Percentiles rank a stretch among this genome's conserved stretches.
Evolutionary conservation across 345 rosid genomes (phyloP).

Genomic region (Kernera saxatilis): DNA sequence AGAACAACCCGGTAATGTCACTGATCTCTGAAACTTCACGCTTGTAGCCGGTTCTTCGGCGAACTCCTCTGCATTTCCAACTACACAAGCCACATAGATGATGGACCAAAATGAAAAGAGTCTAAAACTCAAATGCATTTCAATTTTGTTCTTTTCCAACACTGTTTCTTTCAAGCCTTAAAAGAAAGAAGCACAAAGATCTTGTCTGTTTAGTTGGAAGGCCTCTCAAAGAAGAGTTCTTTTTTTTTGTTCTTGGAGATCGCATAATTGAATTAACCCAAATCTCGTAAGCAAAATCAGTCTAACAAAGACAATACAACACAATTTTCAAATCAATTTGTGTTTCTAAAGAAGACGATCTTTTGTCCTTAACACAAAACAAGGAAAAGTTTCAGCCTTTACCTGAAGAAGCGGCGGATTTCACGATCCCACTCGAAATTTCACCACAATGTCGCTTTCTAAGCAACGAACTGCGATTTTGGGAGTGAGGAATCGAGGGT

Average conservation of each 20-base stretch:
- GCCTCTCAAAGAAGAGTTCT: not conserved
- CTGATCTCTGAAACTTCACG: conserved; percentile 57
- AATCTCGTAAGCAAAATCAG: not conserved
- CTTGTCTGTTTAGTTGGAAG: not conserved
- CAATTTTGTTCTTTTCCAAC: not conserved
- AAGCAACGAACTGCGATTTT: not conserved
- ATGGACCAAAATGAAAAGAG: not conserved
- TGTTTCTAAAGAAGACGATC: no score
- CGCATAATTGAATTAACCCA: not conserved
- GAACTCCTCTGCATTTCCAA: conserved; percentile 46
- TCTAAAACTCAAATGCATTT: not conserved
- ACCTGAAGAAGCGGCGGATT: conserved; percentile 49
- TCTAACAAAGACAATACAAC: not conserved
- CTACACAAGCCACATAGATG: conserved; percentile 28
- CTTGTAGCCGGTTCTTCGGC: conserved; percentile 58
- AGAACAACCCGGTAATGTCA: conserved; percentile 64
- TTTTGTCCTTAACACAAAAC: not conserved
- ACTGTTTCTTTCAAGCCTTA: not conserved
- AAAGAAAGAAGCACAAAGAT: conserved; percentile 1
- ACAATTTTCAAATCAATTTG: not conserved
- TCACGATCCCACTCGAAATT: conserved; percentile 20
- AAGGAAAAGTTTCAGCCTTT: conserved; percentile 1
- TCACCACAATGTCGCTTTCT: not conserved
- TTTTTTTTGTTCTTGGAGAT: not conserved
- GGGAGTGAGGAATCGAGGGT: not conserved